phyloP scores from a whole-genome alignment of 1,284 basidiomycete genomes.

The Coriolopsis trogii region DNA sequence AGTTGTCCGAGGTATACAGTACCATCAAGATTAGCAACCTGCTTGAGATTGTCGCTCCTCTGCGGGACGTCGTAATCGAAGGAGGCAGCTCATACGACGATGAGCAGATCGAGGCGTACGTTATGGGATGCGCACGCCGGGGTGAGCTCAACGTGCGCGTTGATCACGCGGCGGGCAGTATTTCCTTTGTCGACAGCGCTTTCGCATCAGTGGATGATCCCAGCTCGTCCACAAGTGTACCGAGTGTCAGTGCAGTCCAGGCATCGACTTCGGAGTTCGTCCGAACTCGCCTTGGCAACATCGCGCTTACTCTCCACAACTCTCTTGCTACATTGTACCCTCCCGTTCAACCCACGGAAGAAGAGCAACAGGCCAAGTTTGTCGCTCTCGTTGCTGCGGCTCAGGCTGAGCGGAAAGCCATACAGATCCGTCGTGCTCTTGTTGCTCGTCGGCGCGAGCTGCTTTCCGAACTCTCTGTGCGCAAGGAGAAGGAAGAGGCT shows the following conservation, averaged over 20 bases:
- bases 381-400: constrained; percentile 59
- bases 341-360: constrained; percentile 46
- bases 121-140: constrained; percentile 90
- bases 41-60: constrained; percentile 75
- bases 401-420: constrained; percentile 74
- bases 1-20: constrained; percentile 94
- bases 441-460: constrained; percentile 89
- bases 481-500: constrained; percentile 92
- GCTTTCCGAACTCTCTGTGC: constrained; percentile 81
- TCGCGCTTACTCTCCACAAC: constrained; percentile 76
- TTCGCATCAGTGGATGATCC: constrained; percentile 56
- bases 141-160: constrained; percentile 90
- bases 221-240: constrained; percentile 37
- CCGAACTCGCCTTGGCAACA: constrained; percentile 73
- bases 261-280: constrained; percentile 72
- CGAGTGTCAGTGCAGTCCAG: constrained; percentile 57
- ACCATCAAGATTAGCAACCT: constrained; percentile 83
- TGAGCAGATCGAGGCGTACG: constrained; percentile 86
- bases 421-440: constrained; percentile 79
- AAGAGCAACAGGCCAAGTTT: constrained; percentile 56
- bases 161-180: constrained; percentile 87
- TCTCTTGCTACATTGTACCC: constrained; percentile 60
- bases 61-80: constrained; percentile 55
- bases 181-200: constrained; percentile 85
- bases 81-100: constrained; percentile 62